Conservation (phyloP, 192 early-diverging fungal species). For the Lunasporangiospora selenospora region DNA sequence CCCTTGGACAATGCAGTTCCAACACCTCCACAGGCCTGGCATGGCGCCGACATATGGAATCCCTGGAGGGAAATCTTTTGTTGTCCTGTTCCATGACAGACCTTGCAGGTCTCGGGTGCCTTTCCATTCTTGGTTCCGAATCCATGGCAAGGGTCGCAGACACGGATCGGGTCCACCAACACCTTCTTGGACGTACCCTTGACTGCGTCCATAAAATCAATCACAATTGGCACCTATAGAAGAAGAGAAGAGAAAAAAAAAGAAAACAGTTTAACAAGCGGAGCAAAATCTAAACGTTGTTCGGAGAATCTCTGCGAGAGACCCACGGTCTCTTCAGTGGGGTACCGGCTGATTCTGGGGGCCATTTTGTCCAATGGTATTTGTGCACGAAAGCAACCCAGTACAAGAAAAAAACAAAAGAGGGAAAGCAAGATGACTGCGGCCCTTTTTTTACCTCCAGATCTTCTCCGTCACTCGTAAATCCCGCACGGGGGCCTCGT, state of each 20-base stretch:
- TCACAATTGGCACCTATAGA: conserved; percentile 56
- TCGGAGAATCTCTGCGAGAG: no score
- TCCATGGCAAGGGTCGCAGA: conserved; percentile 84
- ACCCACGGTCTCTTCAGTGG: no score
- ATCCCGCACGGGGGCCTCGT: conserved; percentile 27
- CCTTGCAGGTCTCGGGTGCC: conserved; percentile 70
- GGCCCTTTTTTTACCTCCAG: conserved; percentile 24
- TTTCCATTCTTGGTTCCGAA: conserved; percentile 81
- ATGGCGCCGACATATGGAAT: conserved; percentile 89
- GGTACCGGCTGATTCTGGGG: no score
- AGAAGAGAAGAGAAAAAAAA: background rate
- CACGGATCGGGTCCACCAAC: conserved; percentile 67
- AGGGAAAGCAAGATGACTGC: conserved; percentile 43
- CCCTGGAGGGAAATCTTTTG: conserved; percentile 84
- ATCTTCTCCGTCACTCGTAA: conserved; percentile 36
- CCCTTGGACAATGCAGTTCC: conserved; percentile 72
- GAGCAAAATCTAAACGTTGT: conserved; percentile 51
- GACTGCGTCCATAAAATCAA: conserved; percentile 93
- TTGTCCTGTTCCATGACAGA: conserved; percentile 87
- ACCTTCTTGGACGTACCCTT: conserved; percentile 77
- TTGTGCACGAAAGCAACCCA: conserved; percentile 46
- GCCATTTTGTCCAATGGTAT: no score
- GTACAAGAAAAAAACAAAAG: conserved; percentile 45
- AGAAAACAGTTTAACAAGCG: conserved; percentile 64
- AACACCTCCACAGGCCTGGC: conserved; percentile 84